Evolutionary conservation across 2,329 filamentous ascomycete genomes (phyloP), one percentile per base, ranked within the genome.

Genomic region (Leptographium galeiforme): DNA sequence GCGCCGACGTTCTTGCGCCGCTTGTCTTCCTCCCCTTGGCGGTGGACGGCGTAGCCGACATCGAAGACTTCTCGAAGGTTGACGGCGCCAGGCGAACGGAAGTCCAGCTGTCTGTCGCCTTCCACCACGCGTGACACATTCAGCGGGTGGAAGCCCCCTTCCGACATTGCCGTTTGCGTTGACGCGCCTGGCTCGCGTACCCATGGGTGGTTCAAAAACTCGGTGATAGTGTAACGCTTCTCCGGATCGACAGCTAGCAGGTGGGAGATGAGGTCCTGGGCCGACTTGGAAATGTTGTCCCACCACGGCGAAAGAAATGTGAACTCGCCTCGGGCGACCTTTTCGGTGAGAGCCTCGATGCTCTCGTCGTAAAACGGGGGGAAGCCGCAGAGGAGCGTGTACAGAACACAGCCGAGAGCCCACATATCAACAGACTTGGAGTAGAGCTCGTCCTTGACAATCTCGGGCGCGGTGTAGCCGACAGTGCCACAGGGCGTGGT

Each of bases 401-500:
- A 98, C 6, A 98, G 75, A 12, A 98, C 93, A 66, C 93, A 98
- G 14, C 93, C 93, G 36, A 98, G 71, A 4, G 93, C 93, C 93
- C 93, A 98, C 93, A 98, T 98, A 64, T 98, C 93, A 47, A 98
- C 93, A 51, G 89, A 94, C 75, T 97, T 98, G 40, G 91, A 97
- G 69, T 98, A 98, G 25, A 90, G 82, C 70, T 98, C 93, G 69
- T 98, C 93, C 71, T 97, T 97, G 66, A 98, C 93, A 58, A 98
- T 98, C 66, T 98, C 93, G 8, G 93, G 93, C 4, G 93, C 93
- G 5, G 93, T 97, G 70, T 98, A 98, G 45, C 93, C 93, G 54
- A 97, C 93, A 0, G 93, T 98, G 55, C 93, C 93, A 67, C 93
- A 98, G n/a, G 93, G 93, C 4, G 93, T 98, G 88, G 96, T 97